These are phyloP conservation scores for Apiospora aurea DNA, from an alignment of 2,329 filamentous ascomycete species.

Conservation along the genomic window DNA sequence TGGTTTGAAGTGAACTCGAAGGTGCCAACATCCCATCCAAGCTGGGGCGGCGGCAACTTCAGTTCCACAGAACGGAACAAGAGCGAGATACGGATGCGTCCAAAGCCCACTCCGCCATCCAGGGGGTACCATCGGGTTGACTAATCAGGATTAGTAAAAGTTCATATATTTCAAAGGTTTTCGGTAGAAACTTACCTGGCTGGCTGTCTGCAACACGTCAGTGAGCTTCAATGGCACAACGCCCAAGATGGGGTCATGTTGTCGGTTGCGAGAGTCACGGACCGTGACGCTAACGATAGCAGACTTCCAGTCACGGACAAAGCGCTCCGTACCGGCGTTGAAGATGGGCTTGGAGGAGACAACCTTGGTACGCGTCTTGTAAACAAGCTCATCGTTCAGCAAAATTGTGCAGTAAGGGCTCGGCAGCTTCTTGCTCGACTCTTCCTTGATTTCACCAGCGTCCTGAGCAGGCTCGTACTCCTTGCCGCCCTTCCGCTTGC, in stretches of 20 bases:
- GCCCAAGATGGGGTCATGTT: constrained; percentile 94
- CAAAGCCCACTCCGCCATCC: constrained; percentile 91
- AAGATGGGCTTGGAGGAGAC: constrained; percentile 95
- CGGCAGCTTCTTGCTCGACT: constrained; percentile 79
- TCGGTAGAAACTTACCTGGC: constrained; percentile 58
- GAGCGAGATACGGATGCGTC: constrained; percentile 85
- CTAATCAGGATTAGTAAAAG: constrained; percentile 25
- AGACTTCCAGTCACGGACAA: constrained; percentile 92
- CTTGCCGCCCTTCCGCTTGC: constrained; percentile 76
- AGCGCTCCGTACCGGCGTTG: constrained; percentile 93
- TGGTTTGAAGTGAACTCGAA: constrained; percentile 83
- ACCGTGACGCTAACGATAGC: constrained; percentile 86
- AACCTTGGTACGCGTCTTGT: constrained; percentile 94
- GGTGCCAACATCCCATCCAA: constrained; percentile 95
- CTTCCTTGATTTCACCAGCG: constrained; percentile 86
- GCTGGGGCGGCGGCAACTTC: constrained; percentile 79
- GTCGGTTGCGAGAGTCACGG: constrained; percentile 84
- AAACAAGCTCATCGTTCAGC: constrained; percentile 86
- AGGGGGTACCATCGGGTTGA: constrained; percentile 93
- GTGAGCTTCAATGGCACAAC: constrained; percentile 88
- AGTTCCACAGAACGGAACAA: constrained; percentile 91
- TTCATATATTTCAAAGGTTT: not conserved
- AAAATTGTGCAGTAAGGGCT: constrained; percentile 94
- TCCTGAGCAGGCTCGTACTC: constrained; percentile 90
- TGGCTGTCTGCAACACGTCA: constrained; percentile 86